Percentiles rank a stretch among this genome's conserved stretches.
Conservation (phyloP, 345 rosid species). For the Hirschfeldia incana region DNA sequence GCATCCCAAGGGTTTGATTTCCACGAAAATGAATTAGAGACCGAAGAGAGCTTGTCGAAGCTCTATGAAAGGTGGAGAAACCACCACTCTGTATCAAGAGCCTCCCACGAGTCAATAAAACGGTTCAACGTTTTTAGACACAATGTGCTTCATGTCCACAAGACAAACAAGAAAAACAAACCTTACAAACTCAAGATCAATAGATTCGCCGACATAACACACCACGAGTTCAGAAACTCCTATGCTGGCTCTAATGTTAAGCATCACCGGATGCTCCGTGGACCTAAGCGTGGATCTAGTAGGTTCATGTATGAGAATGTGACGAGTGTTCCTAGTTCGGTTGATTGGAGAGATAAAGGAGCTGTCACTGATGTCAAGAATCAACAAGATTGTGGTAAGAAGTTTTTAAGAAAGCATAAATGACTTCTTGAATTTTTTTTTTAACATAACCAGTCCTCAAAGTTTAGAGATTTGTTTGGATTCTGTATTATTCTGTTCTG, state of each 20-base stretch:
- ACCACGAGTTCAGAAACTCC: constrained; percentile 45
- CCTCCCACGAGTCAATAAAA: constrained; percentile 53
- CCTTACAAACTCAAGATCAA: constrained; percentile 48
- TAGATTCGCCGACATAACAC: constrained; percentile 49
- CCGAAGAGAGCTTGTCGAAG: constrained; percentile 59
- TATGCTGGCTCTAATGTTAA: constrained; percentile 43
- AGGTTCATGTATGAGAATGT: constrained; percentile 44
- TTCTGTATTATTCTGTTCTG: not conserved
- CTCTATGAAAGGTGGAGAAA: constrained; percentile 81
- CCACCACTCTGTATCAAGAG: constrained; percentile 69
- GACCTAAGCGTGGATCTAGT: constrained; percentile 33
- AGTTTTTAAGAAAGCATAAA: not conserved
- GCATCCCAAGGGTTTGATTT: constrained; percentile 51
- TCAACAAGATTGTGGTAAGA: constrained; percentile 51
- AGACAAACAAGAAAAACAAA: constrained; percentile 51
- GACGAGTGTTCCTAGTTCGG: constrained; percentile 33
- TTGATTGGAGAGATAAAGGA: constrained; percentile 56
- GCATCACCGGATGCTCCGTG: constrained; percentile 41
- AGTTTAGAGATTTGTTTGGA: not conserved
- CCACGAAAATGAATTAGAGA: constrained; percentile 59
- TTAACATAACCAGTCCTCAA: not conserved
- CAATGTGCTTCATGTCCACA: constrained; percentile 68
- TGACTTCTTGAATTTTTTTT: not conserved
- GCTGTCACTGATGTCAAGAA: constrained; percentile 50
- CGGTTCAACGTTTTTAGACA: constrained; percentile 75